These are phyloP conservation scores for Letharia columbiana DNA, from an alignment of 495 filamentous ascomycete genomes.

Conservation along the genomic window DNA sequence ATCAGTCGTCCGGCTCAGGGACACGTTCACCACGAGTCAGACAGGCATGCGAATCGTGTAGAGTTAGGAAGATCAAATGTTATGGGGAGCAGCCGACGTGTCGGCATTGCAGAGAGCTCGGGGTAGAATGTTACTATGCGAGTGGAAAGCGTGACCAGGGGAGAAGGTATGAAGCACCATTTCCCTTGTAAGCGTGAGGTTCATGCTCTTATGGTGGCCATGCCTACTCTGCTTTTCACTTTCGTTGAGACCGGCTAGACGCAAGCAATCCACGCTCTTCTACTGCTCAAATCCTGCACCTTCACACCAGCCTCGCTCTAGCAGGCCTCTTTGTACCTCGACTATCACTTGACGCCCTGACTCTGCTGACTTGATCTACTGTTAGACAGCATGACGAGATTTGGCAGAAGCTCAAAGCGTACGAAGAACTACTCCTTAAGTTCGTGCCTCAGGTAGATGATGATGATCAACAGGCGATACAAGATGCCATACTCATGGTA, in stretches of 20 bases:
- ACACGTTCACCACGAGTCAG: constrained; percentile 25
- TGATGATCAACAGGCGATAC: constrained; percentile 29
- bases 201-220: background rate
- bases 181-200: background rate
- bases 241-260: background rate
- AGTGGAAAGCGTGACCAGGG: constrained; percentile 51
- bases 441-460: constrained; percentile 28
- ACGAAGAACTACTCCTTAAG: constrained; percentile 31
- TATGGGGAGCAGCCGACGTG: constrained; percentile 48
- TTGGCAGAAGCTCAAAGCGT: constrained; percentile 41
- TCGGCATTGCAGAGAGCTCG: constrained; percentile 45
- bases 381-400: constrained; percentile 42
- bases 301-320: background rate
- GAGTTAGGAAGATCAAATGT: constrained; percentile 50
- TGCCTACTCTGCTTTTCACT: background rate
- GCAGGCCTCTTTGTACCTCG: background rate
- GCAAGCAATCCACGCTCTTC: background rate
- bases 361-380: background rate
- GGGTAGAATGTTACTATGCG: constrained; percentile 45
- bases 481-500: constrained; percentile 25
- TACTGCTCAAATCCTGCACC: background rate
- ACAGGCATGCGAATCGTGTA: constrained; percentile 42
- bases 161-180: constrained; percentile 36
- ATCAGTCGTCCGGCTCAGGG: background rate
- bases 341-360: background rate